phyloP scores from a whole-genome alignment of 345 rosid genomes.

The Fremontodendron californicum region DNA sequence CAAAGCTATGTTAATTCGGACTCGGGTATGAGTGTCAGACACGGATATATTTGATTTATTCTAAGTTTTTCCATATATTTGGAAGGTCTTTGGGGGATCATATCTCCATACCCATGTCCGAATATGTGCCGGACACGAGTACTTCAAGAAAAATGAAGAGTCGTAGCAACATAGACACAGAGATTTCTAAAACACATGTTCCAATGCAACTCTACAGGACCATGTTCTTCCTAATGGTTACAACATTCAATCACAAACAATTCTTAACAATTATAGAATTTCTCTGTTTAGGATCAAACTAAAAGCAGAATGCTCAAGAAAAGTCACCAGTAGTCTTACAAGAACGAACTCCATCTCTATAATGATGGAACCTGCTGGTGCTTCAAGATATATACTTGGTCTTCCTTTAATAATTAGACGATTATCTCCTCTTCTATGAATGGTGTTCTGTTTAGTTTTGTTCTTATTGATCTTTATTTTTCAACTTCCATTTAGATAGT shows the following conservation, averaged over 20 bases:
- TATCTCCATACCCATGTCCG: no score
- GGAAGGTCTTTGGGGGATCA: no score
- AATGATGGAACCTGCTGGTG: conserved; percentile 27
- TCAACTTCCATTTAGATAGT: neutral
- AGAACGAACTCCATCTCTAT: conserved; percentile 32
- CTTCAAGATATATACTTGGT: neutral
- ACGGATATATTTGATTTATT: no score
- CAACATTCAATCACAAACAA: neutral
- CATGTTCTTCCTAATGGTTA: neutral
- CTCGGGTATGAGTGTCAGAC: no score
- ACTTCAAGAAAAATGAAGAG: no score
- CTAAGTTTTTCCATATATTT: no score
- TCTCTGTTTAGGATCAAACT: neutral
- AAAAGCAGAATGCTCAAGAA: conserved; percentile 20
- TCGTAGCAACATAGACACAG: no score
- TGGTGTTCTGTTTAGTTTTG: neutral
- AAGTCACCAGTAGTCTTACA: conserved; percentile 36
- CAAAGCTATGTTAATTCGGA: no score
- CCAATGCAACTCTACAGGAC: neutral
- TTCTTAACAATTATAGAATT: neutral
- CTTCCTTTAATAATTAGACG: neutral
- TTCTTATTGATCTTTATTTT: neutral
- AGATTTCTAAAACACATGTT: neutral
- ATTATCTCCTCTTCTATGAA: neutral
- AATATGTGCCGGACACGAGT: no score